Conservation (phyloP, 108 stramenopile genomes). For the Cyclotella kingstonii region DNA sequence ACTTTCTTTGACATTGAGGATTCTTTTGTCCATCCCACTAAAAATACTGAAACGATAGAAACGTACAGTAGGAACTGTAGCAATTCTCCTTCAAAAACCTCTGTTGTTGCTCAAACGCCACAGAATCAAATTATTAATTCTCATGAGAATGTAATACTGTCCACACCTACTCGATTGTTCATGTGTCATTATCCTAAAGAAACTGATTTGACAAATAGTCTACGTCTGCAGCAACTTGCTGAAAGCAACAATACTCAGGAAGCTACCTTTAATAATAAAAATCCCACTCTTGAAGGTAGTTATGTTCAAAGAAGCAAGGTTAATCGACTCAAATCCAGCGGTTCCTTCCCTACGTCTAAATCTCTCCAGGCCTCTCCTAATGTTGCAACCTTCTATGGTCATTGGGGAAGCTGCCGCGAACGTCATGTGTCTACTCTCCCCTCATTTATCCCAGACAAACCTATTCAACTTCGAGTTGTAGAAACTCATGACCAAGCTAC, state of each 20-base stretch:
- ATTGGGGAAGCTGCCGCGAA: slow-evolving; percentile 13
- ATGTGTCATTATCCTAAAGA: too few relatives aligned
- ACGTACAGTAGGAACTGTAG: neutral
- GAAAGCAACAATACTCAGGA: too few relatives aligned
- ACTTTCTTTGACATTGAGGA: neutral
- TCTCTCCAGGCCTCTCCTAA: slow-evolving; percentile 6
- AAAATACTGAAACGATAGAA: neutral
- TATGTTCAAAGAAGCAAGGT: neutral
- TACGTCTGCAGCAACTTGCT: too few relatives aligned
- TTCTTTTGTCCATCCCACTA: too few relatives aligned
- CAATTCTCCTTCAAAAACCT: neutral
- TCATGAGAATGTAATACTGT: too few relatives aligned
- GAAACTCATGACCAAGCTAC: neutral
- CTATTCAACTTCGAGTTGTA: slow-evolving; percentile 24
- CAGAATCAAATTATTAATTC: too few relatives aligned
- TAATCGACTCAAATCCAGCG: neutral
- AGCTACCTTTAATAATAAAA: too few relatives aligned
- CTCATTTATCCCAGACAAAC: slow-evolving; percentile 7
- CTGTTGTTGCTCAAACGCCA: too few relatives aligned
- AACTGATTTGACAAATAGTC: too few relatives aligned
- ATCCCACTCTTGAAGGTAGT: too few relatives aligned
- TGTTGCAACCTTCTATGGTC: slow-evolving; percentile 25
- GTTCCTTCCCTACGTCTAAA: neutral
- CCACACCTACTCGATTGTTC: too few relatives aligned
- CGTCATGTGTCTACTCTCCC: slow-evolving; percentile 30